Evolutionary conservation across 257 asterid species (phyloP).

Genomic region (Nicotiana knightiana): DNA sequence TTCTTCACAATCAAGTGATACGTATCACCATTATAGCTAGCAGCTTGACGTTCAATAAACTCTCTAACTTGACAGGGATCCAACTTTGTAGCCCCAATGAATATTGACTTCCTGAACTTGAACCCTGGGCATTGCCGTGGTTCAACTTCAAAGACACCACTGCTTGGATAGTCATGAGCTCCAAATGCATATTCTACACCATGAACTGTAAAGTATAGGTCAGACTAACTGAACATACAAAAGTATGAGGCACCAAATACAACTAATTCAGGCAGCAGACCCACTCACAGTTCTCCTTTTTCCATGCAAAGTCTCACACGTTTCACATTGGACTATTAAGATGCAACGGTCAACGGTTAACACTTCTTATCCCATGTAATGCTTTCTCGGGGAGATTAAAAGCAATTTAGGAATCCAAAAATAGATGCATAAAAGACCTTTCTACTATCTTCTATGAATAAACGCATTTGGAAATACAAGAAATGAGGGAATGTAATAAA

Average conservation of each 20-base stretch:
- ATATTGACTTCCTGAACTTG: constrained; percentile 78
- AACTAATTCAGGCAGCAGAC: background rate
- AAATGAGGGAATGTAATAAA: background rate
- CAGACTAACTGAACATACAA: background rate
- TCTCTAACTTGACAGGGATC: constrained; percentile 65
- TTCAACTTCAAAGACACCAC: constrained; percentile 19
- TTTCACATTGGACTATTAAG: background rate
- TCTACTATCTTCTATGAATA: background rate
- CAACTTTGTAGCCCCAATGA: constrained; percentile 59
- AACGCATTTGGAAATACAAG: background rate
- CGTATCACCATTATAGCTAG: constrained; percentile 71
- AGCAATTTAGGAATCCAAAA: background rate
- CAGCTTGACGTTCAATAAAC: constrained; percentile 77
- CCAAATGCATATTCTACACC: constrained; percentile 21
- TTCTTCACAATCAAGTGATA: constrained; percentile 90
- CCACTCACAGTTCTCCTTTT: background rate
- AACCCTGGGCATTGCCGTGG: constrained; percentile 34
- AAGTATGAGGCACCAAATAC: background rate
- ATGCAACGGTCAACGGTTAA: background rate
- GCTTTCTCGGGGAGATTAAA: background rate
- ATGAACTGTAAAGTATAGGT: constrained; percentile 14
- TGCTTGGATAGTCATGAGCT: constrained; percentile 17
- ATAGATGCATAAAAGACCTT: background rate
- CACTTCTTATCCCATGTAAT: background rate
- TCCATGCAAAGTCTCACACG: background rate